phyloP scores from a whole-genome alignment of 495 filamentous ascomycete genomes.

The Jackrogersella multiformis region DNA sequence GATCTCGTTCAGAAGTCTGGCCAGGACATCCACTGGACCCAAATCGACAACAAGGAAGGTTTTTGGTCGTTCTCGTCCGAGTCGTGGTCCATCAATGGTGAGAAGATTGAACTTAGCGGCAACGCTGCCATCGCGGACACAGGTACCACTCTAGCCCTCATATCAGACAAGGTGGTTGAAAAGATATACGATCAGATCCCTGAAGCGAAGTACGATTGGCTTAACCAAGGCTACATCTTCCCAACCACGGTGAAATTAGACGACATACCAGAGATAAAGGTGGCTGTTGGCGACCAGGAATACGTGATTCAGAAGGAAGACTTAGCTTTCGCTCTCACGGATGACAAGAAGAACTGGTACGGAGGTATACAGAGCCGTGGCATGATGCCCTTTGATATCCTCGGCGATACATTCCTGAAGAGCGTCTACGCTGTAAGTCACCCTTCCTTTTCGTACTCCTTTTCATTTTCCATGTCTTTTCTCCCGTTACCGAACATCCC shows the following conservation, averaged over 20 bases:
- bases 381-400: constrained; percentile 71
- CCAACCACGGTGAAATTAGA: constrained; percentile 64
- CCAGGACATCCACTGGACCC: constrained; percentile 68
- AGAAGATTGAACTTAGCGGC: constrained; percentile 61
- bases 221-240: constrained; percentile 74
- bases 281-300: constrained; percentile 72
- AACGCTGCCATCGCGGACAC: constrained; percentile 87
- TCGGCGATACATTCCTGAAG: constrained; percentile 79
- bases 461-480: not conserved
- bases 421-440: constrained; percentile 74
- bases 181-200: constrained; percentile 76
- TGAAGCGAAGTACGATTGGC: constrained; percentile 69
- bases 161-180: constrained; percentile 71
- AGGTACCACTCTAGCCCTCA: constrained; percentile 76
- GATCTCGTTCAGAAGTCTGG: constrained; percentile 65
- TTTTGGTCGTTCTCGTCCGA: constrained; percentile 77
- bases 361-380: constrained; percentile 81
- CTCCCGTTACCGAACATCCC: not conserved
- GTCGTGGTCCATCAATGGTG: constrained; percentile 68
- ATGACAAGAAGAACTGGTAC: constrained; percentile 67
- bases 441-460: not conserved
- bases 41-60: constrained; percentile 73
- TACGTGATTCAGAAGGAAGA: constrained; percentile 78
- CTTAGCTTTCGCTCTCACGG: constrained; percentile 70
- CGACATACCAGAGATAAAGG: constrained; percentile 70